Conservation (phyloP, 2,329 filamentous ascomycete species). For the Oidium heveae region DNA sequence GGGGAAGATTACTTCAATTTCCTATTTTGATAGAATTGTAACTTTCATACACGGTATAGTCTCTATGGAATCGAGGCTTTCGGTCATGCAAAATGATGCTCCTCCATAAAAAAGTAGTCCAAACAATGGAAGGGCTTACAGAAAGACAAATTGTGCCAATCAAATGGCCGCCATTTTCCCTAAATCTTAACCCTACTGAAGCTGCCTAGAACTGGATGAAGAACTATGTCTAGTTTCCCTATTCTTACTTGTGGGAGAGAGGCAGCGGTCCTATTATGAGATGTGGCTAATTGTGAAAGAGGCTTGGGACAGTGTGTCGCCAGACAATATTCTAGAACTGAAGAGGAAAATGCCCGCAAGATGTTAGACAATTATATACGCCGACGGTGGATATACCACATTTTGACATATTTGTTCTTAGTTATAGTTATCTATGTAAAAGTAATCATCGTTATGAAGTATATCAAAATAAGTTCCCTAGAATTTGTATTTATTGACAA, state of each 20-base stretch:
- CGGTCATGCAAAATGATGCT: background rate
- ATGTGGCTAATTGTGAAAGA: slow-evolving; percentile 3
- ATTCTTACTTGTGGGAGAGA: slow-evolving; percentile 1
- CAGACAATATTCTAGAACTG: slow-evolving; percentile 1
- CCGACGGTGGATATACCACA: slow-evolving; percentile 1
- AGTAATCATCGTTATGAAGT: no score
- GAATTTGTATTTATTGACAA: no score
- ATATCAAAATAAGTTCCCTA: no score
- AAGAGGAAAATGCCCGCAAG: slow-evolving; percentile 1
- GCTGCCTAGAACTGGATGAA: background rate
- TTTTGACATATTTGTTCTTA: background rate
- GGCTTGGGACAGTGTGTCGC: slow-evolving; percentile 5
- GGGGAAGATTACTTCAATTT: background rate
- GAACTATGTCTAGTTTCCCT: background rate
- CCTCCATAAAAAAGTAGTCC: background rate
- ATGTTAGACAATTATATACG: slow-evolving; percentile 1
- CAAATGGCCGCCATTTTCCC: background rate
- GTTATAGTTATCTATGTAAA: no score
- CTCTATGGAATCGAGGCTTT: background rate
- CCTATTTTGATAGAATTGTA: background rate
- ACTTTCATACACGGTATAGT: background rate
- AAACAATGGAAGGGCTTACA: background rate
- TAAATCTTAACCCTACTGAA: background rate
- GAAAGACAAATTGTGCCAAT: background rate
- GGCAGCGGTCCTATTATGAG: slow-evolving; percentile 2